Evolutionary conservation across 306 rosid species (phyloP).

Genomic region (Cucurbita moschata): DNA sequence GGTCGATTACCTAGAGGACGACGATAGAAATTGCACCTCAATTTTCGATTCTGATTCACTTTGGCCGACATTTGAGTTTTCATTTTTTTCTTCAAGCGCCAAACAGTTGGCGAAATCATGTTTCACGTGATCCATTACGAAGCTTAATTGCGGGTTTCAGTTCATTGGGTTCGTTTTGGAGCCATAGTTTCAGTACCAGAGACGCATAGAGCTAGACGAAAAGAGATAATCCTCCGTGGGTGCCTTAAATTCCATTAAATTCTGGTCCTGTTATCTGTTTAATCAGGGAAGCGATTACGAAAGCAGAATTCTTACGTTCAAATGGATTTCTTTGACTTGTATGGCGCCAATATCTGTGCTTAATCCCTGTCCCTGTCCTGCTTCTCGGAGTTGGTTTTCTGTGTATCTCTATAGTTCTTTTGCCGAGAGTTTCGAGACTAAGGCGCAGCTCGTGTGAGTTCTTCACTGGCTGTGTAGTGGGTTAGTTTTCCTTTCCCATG

Average conservation of each 20-base stretch:
- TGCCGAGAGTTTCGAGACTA: background rate
- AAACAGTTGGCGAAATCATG: background rate
- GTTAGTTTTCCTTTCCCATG: background rate
- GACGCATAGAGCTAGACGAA: background rate
- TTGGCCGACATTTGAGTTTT: background rate
- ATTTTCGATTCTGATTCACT: background rate
- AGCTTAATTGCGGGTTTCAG: background rate
- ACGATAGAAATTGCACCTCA: background rate
- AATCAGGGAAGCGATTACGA: background rate
- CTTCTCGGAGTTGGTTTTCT: background rate
- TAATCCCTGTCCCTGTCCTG: background rate
- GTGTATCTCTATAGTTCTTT: background rate
- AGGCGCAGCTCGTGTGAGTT: background rate
- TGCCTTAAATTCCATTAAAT: background rate
- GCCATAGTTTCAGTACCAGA: background rate
- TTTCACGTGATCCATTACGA: background rate
- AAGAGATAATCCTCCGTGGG: background rate
- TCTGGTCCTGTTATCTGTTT: background rate
- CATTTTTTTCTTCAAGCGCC: background rate
- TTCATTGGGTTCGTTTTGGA: background rate
- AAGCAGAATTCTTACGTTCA: background rate
- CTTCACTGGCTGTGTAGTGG: background rate
- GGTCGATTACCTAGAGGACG: background rate
- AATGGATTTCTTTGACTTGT: background rate
- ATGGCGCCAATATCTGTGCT: background rate